Percentiles rank a stretch among this genome's conserved stretches.
phyloP scores from a whole-genome alignment of 441 rosid genomes.

The Syzygium malaccense region DNA sequence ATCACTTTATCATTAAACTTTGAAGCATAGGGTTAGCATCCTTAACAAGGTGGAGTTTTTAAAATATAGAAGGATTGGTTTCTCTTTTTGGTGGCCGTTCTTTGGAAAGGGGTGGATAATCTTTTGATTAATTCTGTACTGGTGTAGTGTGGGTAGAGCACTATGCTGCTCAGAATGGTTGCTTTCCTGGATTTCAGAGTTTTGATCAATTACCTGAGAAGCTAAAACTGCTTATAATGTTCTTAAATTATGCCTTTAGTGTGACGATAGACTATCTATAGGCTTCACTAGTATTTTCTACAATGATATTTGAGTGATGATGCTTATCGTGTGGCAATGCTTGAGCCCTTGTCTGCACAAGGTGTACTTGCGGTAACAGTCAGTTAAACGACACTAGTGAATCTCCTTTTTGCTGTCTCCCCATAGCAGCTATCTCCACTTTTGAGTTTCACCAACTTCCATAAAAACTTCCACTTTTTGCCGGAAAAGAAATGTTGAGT shows the following conservation, averaged over 20 bases:
- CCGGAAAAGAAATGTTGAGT: not conserved
- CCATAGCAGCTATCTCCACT: fast-evolving
- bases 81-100: not conserved
- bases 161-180: not conserved
- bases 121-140: not conserved
- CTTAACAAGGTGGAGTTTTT: not conserved
- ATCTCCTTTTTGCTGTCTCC: not conserved
- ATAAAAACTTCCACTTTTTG: not conserved
- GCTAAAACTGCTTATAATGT: no score
- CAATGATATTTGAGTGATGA: no score
- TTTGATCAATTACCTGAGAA: not conserved
- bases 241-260: no score
- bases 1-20: not conserved
- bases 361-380: not conserved
- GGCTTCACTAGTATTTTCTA: no score
- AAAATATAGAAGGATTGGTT: not conserved
- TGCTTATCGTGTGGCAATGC: no score
- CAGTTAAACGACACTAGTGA: fast-evolving
- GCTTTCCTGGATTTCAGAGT: not conserved
- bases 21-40: not conserved
- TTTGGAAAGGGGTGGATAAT: not conserved
- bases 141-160: not conserved
- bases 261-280: no score
- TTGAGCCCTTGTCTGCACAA: no score
- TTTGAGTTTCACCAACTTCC: not conserved